Evolutionary conservation across 2,329 filamentous ascomycete genomes (phyloP).

Genomic region (Diplodia mutila): DNA sequence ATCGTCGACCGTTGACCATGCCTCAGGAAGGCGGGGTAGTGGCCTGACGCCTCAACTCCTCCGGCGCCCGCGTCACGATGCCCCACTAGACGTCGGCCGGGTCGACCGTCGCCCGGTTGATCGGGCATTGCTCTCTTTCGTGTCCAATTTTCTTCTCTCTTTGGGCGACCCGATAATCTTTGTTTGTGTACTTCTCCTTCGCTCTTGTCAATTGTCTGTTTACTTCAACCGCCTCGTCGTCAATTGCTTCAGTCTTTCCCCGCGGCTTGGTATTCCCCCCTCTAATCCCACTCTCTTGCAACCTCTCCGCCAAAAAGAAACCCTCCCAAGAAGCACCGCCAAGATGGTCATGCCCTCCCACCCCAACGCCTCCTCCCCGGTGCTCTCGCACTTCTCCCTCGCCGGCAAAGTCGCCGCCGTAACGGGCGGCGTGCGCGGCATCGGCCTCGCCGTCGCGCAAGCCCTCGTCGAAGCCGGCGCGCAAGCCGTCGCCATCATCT

Average conservation of each 20-base stretch:
- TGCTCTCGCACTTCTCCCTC: slow-evolving; percentile 27
- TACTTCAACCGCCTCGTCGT: background rate
- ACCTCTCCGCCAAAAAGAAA: background rate
- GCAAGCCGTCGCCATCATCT: slow-evolving; percentile 25
- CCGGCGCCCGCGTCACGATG: background rate
- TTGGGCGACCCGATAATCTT: too few relatives aligned
- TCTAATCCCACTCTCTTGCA: background rate
- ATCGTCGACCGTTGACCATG: slow-evolving; percentile 14
- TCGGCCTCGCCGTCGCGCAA: slow-evolving; percentile 25
- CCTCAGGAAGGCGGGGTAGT: slow-evolving; percentile 5
- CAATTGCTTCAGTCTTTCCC: background rate
- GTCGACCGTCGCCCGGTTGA: slow-evolving; percentile 1
- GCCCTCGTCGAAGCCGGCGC: slow-evolving; percentile 28
- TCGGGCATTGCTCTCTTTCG: background rate
- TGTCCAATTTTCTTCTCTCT: too few relatives aligned
- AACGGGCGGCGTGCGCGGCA: slow-evolving; percentile 26
- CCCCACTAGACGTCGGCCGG: background rate
- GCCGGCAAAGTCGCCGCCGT: slow-evolving; percentile 26
- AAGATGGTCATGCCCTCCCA: slow-evolving; percentile 23
- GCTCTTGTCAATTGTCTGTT: background rate
- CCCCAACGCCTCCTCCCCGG: slow-evolving; percentile 16
- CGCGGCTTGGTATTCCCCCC: background rate
- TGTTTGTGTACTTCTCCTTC: background rate
- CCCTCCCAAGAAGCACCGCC: background rate
- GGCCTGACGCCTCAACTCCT: background rate